phyloP scores from a whole-genome alignment of 441 rosid genomes.

The Lepidium campestre region DNA sequence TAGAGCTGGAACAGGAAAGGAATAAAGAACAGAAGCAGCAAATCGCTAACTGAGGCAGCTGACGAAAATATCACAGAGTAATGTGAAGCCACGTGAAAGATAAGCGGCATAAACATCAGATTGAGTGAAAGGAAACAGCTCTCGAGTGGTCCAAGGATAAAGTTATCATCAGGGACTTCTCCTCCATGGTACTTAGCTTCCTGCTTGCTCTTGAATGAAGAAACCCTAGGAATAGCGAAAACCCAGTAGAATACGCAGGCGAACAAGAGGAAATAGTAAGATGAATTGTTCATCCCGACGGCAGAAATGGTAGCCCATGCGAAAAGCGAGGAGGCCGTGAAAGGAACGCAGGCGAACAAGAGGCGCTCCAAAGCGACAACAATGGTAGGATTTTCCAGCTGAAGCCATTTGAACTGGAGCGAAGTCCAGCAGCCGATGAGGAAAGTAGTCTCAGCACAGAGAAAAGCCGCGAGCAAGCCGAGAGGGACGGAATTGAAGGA shows the following conservation, averaged over 20 bases:
- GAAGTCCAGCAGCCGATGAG: constrained; percentile 87
- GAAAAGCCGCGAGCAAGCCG: constrained; percentile 56
- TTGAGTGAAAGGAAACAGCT: constrained; percentile 74
- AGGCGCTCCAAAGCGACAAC: constrained; percentile 90
- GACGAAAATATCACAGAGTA: constrained; percentile 71
- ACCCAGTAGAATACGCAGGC: constrained; percentile 90
- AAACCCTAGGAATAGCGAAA: constrained; percentile 71
- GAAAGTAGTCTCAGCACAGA: constrained; percentile 69
- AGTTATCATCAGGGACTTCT: constrained; percentile 79
- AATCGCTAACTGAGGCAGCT: constrained; percentile 59
- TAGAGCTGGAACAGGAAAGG: constrained; percentile 91
- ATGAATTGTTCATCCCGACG: constrained; percentile 73
- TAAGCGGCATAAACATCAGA: constrained; percentile 72
- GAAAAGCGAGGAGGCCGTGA: constrained; percentile 71
- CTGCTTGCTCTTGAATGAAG: constrained; percentile 77
- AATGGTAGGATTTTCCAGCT: constrained; percentile 74
- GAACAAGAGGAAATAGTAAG: constrained; percentile 71
- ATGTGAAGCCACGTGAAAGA: constrained; percentile 84
- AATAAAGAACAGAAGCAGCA: constrained; percentile 75
- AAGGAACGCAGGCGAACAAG: constrained; percentile 77
- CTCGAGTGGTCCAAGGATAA: constrained; percentile 75
- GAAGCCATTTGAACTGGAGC: constrained; percentile 95
- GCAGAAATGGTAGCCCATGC: constrained; percentile 95
- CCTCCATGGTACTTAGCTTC: constrained; percentile 86
- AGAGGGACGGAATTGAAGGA: constrained; percentile 63